Conservation (phyloP, 2,329 filamentous ascomycete species). For the Thelonectria rubi region DNA sequence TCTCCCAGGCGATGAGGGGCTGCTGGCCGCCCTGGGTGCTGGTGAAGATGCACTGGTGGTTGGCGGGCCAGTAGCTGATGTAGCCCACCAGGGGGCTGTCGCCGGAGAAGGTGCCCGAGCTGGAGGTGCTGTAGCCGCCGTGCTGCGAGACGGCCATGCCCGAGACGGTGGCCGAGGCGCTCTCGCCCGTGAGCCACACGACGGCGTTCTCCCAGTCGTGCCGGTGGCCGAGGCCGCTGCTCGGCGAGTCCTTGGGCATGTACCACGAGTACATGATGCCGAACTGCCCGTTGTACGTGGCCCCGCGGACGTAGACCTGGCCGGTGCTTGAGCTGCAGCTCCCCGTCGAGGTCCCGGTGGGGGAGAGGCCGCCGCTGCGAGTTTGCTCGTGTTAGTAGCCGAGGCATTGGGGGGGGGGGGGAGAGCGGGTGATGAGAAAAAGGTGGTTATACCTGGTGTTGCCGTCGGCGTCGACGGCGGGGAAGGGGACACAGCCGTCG, state of each 20-base stretch:
- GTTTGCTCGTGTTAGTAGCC: background rate
- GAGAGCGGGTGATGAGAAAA: background rate
- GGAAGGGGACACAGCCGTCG: constrained; percentile 71
- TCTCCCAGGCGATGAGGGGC: constrained; percentile 57
- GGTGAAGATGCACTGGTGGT: constrained; percentile 52
- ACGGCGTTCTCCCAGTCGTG: constrained; percentile 43
- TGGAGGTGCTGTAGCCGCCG: constrained; percentile 45
- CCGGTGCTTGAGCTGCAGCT: constrained; percentile 49
- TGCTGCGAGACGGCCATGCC: constrained; percentile 51
- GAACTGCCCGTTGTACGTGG: constrained; percentile 45
- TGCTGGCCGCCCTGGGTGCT: constrained; percentile 50
- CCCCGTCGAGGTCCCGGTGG: constrained; percentile 43
- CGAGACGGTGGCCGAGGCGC: constrained; percentile 40
- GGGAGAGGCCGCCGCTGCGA: constrained; percentile 46
- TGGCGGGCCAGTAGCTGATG: constrained; percentile 42
- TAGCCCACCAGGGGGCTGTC: constrained; percentile 47
- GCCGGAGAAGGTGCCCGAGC: constrained; percentile 38
- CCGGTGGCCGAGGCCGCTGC: constrained; percentile 42
- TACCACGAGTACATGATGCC: constrained; percentile 58
- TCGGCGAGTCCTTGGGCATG: constrained; percentile 55
- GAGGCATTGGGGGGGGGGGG: background rate
- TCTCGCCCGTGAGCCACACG: constrained; percentile 41
- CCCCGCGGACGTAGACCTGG: constrained; percentile 52
- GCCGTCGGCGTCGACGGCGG: constrained; percentile 65
- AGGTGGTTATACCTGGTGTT: constrained; percentile 61